These are phyloP conservation scores for Peronosclerospora sorghi DNA, from an alignment of 352 stramenopile genomes.

Conservation along the genomic window DNA sequence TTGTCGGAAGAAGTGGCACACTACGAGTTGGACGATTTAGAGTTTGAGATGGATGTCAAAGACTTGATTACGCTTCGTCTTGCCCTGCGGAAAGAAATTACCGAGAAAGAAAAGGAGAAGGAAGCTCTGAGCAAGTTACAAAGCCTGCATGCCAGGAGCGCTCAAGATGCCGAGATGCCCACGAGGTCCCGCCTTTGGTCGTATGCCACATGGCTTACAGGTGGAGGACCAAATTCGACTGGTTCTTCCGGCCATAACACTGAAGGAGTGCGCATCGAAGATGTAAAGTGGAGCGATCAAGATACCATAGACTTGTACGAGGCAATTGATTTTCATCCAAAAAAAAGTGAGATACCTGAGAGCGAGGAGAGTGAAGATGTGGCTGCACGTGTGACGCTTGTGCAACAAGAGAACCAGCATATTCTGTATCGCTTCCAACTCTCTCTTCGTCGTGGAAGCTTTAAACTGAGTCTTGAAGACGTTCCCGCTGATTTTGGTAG, in stretches of 20 bases:
- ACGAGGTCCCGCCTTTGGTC: constrained; percentile 49
- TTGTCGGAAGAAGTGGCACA: constrained; percentile 39
- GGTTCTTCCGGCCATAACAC: background rate
- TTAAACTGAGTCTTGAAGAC: constrained; percentile 39
- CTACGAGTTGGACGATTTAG: constrained; percentile 50
- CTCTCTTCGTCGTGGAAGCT: constrained; percentile 36
- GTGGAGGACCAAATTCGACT: constrained; percentile 7
- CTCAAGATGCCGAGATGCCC: constrained; percentile 14
- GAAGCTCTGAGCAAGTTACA: constrained; percentile 20
- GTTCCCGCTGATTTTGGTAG: constrained; percentile 6
- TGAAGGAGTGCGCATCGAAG: constrained; percentile 21
- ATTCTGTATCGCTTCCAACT: constrained; percentile 78
- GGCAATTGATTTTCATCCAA: constrained; percentile 72
- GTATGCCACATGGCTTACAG: constrained; percentile 63
- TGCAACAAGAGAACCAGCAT: constrained; percentile 36
- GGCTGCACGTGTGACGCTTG: constrained; percentile 9
- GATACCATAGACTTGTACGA: constrained; percentile 72
- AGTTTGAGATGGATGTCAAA: constrained; percentile 56
- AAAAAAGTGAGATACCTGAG: constrained; percentile 13
- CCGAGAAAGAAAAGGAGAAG: constrained; percentile 26
- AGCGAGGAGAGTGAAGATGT: constrained; percentile 17
- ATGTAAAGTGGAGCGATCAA: constrained; percentile 77
- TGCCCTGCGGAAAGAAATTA: constrained; percentile 36
- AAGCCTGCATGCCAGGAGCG: constrained; percentile 11
- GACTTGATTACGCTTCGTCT: constrained; percentile 55